Evolutionary conservation across 2,329 filamentous ascomycete species (phyloP), one percentile per base, ranked within the genome.

Genomic region (Dothideomycetes sp.): DNA sequence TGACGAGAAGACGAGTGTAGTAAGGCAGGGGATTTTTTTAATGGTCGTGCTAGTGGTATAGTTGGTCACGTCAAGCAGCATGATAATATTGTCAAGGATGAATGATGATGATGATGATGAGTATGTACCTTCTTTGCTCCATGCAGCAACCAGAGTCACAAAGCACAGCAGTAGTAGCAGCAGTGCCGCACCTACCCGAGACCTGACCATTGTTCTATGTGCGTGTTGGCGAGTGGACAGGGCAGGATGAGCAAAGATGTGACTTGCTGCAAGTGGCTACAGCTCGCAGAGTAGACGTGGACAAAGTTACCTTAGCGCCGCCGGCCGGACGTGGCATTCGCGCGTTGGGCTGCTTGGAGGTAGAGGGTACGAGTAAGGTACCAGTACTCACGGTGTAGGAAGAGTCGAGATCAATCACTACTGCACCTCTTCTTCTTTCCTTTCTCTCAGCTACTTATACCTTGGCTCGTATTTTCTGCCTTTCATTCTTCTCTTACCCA

Each of bases 111-210:
- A 4, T 7, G 14, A 7, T 10, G 31, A 9, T 18, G 4, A 9
- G 15, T 10, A 17, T 3, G 14, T 63, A 83, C 84, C 84, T 73
- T 94, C 85, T 63, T 91, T 91, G 42, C 77, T 78, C 85, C 87
- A 94, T 34, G 84, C 84, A 36, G 78, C 74, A 44, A 75, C 75
- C 46, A 88, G 62, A 30, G 77, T 71, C 44, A 73, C 74, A 49
- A 86, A 63, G 51, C 81, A 64, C 65, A 77, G 75, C 60, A 84
- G 63, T 44, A 89, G 72, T 60, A 84, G 70, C 49, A 89, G 54
- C n/a, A n/a, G n/a, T n/a, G 12, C 12, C 38, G 81, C 72, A 52
- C 84, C 65, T 50, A 79, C 65, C 45, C 62, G 54, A 43, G 75
- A 69, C 52, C 78, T 64, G 73, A 73, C 87, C 85, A 93, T 93